A percentile compares a stretch with the other conserved stretches of the same genome.
phyloP scores from a whole-genome alignment of 129 eudicot species.

The Logfia minima region DNA sequence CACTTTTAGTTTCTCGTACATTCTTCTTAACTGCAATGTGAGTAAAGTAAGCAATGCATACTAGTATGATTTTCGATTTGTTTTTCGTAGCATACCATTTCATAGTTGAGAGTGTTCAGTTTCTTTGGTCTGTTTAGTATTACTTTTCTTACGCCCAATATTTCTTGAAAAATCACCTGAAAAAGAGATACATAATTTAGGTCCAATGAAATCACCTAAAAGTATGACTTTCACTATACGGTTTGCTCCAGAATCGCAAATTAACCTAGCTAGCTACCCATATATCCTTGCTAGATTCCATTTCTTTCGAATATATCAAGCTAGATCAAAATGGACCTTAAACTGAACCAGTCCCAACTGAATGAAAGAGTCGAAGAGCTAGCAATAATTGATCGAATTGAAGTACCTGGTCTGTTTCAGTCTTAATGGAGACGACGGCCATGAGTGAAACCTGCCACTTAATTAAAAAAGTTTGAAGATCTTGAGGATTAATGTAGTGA shows the following conservation, averaged over 20 bases:
- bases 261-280: too few relatives aligned
- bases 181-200: not conserved
- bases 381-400: not conserved
- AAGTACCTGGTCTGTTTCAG: not conserved
- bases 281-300: too few relatives aligned
- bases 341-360: too few relatives aligned
- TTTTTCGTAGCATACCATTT: conserved; percentile 34
- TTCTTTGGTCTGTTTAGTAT: conserved; percentile 37
- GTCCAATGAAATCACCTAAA: not conserved
- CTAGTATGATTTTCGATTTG: not conserved
- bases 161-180: conserved; percentile 40
- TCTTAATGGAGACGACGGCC: not conserved
- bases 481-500: not conserved
- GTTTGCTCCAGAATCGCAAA: too few relatives aligned
- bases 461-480: too few relatives aligned
- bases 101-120: conserved; percentile 42
- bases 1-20: conserved; percentile 27
- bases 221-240: too few relatives aligned
- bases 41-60: not conserved
- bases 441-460: not conserved
- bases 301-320: too few relatives aligned
- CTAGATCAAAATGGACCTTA: too few relatives aligned
- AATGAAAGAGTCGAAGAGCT: too few relatives aligned
- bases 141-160: conserved; percentile 33
- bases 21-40: conserved; percentile 30